These are phyloP conservation scores for Peribolospora baueri DNA, from an alignment of 768 basidiomycete species.

Conservation along the genomic window DNA sequence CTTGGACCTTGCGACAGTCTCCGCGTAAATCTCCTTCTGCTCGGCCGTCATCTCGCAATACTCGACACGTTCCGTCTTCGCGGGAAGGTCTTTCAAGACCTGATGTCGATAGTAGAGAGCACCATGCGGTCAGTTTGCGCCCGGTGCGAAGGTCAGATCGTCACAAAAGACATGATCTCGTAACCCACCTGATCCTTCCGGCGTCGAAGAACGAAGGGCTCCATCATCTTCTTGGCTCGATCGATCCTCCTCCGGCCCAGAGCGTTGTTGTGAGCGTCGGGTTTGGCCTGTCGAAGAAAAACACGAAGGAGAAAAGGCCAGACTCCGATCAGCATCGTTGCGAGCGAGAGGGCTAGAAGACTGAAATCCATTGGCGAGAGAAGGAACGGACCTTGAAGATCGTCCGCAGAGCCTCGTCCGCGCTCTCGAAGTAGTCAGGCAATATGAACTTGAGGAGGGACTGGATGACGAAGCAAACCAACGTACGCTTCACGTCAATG, in stretches of 20 bases:
- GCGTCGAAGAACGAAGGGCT: constrained; percentile 87
- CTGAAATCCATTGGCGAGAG: neutral
- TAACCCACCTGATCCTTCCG: constrained; percentile 63
- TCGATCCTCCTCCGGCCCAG: constrained; percentile 82
- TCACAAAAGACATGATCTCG: too few relatives aligned
- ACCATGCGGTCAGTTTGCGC: neutral
- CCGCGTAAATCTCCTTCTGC: constrained; percentile 61
- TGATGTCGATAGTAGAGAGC: constrained; percentile 15
- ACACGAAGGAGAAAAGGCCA: too few relatives aligned
- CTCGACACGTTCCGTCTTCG: constrained; percentile 75
- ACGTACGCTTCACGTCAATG: neutral
- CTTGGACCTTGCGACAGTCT: constrained; percentile 59
- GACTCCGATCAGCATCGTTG: too few relatives aligned
- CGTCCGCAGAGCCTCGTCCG: constrained; percentile 52
- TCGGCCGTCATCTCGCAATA: constrained; percentile 78
- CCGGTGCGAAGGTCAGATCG: neutral
- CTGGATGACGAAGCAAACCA: constrained; percentile 23
- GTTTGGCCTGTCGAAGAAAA: constrained; percentile 25
- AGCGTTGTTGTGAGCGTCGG: constrained; percentile 65
- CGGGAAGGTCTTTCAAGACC: constrained; percentile 80
- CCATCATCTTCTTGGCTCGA: constrained; percentile 97
- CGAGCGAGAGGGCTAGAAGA: too few relatives aligned
- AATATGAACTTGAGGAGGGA: constrained; percentile 96
- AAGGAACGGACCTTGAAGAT: constrained; percentile 57
- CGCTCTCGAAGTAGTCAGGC: constrained; percentile 57